A percentile compares a stretch with the other conserved stretches of the same genome.
These are phyloP conservation scores for Rosa chinensis DNA, from an alignment of 306 rosid genomes.

Conservation along the genomic window DNA sequence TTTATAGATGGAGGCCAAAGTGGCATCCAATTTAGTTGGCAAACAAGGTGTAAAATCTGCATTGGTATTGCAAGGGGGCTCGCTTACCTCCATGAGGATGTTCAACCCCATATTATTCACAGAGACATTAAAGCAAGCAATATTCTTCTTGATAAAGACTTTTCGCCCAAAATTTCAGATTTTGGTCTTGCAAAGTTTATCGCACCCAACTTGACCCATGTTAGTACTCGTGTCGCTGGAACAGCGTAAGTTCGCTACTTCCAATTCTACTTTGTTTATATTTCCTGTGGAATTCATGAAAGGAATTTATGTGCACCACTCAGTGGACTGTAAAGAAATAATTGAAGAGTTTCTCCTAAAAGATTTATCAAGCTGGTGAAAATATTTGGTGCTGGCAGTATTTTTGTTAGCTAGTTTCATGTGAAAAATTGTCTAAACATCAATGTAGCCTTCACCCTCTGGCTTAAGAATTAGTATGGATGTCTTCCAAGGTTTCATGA, in stretches of 20 bases:
- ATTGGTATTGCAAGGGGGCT: constrained; percentile 77
- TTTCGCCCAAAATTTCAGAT: constrained; percentile 71
- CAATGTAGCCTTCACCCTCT: background rate
- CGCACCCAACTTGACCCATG: constrained; percentile 60
- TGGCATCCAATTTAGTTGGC: constrained; percentile 61
- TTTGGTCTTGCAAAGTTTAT: constrained; percentile 90
- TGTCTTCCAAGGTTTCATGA: constrained; percentile 3
- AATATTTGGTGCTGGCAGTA: background rate
- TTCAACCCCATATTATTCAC: constrained; percentile 70
- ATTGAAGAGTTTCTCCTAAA: background rate
- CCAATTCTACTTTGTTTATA: background rate
- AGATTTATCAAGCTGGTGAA: background rate
- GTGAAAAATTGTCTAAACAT: background rate
- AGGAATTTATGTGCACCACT: background rate
- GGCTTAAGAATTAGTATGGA: background rate
- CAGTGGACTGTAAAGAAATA: constrained; percentile 1
- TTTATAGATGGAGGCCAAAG: constrained; percentile 51
- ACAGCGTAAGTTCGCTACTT: constrained; percentile 55
- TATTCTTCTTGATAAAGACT: constrained; percentile 59
- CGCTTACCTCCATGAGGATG: constrained; percentile 67
- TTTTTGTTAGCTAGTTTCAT: background rate
- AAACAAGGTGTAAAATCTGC: constrained; percentile 54
- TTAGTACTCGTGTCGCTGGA: constrained; percentile 83
- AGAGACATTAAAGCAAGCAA: constrained; percentile 87
- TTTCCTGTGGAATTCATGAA: background rate